Percentiles rank a stretch among this genome's conserved stretches.
Conservation (phyloP, 2,329 filamentous ascomycete species). For the Didymella arachidicola region DNA sequence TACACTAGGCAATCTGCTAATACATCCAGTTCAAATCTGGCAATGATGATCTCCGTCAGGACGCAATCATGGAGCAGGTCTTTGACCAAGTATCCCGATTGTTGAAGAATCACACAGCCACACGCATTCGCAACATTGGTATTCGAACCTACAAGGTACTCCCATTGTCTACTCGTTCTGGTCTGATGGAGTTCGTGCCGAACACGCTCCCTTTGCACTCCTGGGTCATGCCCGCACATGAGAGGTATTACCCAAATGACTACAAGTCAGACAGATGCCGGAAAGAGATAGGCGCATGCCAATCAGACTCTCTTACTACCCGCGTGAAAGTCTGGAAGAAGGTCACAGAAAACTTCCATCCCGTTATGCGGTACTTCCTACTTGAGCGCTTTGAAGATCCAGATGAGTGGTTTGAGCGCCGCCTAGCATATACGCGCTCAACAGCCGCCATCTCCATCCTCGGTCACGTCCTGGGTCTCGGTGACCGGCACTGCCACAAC, state of each 20-base stretch:
- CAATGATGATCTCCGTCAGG: slow-evolving; percentile 94
- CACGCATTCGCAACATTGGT: slow-evolving; percentile 84
- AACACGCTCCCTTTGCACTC: slow-evolving; percentile 93
- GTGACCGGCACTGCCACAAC: slow-evolving; percentile 95
- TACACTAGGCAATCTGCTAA: slow-evolving; percentile 3
- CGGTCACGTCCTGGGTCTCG: slow-evolving; percentile 89
- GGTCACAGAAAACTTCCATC: slow-evolving; percentile 82
- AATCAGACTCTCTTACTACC: slow-evolving; percentile 72
- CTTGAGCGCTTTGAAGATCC: slow-evolving; percentile 93
- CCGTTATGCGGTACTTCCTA: slow-evolving; percentile 96
- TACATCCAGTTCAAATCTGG: slow-evolving; percentile 80
- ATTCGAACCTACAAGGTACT: slow-evolving; percentile 98
- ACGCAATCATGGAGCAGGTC: slow-evolving; percentile 99
- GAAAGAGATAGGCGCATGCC: slow-evolving; percentile 77
- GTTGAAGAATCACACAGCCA: slow-evolving; percentile 83
- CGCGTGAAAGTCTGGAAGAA: slow-evolving; percentile 79
- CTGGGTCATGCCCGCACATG: slow-evolving; percentile 89
- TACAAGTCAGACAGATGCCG: slow-evolving; percentile 78
- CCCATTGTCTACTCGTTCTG: slow-evolving; percentile 82
- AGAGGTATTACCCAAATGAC: slow-evolving; percentile 84
- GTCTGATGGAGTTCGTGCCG: slow-evolving; percentile 95
- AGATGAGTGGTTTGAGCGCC: slow-evolving; percentile 92
- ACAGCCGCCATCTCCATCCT: slow-evolving; percentile 96
- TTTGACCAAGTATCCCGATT: slow-evolving; percentile 95
- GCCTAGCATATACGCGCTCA: slow-evolving; percentile 89